These are phyloP conservation scores for Chytriomyces hyalinus DNA, from an alignment of 192 early-diverging fungal genomes.

Conservation along the genomic window DNA sequence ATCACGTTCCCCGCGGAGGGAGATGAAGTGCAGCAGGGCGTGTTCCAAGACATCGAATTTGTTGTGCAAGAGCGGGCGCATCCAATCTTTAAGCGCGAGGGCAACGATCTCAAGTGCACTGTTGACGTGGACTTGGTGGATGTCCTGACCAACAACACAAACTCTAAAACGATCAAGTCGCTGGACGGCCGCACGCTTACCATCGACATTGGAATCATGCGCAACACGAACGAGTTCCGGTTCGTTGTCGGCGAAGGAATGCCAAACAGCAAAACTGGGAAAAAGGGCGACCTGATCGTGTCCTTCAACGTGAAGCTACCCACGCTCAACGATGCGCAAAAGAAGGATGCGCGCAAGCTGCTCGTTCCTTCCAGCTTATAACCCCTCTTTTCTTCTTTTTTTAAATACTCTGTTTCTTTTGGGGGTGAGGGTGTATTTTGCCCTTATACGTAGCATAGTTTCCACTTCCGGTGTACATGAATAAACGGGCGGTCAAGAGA, in stretches of 20 bases:
- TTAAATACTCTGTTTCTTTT: not conserved
- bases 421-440: too few species aligned
- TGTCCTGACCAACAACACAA: conserved; percentile 75
- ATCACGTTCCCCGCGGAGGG: conserved; percentile 89
- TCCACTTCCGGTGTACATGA: too few species aligned
- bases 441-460: too few species aligned
- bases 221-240: conserved; percentile 74
- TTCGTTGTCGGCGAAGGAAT: conserved; percentile 84
- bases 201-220: conserved; percentile 70
- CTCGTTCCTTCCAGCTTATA: not conserved
- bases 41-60: conserved; percentile 91
- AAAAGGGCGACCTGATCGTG: conserved; percentile 88
- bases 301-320: conserved; percentile 84
- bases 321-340: conserved; percentile 70
- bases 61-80: conserved; percentile 93
- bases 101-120: conserved; percentile 72
- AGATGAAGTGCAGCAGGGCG: conserved; percentile 76
- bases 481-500: too few species aligned
- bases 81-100: conserved; percentile 81
- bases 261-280: conserved; percentile 87
- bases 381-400: not conserved
- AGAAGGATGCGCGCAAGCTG: conserved; percentile 46
- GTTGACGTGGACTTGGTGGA: conserved; percentile 77
- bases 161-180: conserved; percentile 67
- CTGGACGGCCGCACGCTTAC: conserved; percentile 76